Base-by-base conservation (phyloP, 1,284 basidiomycete genomes). In the Microbotryum silenes-acaulis region DNA sequence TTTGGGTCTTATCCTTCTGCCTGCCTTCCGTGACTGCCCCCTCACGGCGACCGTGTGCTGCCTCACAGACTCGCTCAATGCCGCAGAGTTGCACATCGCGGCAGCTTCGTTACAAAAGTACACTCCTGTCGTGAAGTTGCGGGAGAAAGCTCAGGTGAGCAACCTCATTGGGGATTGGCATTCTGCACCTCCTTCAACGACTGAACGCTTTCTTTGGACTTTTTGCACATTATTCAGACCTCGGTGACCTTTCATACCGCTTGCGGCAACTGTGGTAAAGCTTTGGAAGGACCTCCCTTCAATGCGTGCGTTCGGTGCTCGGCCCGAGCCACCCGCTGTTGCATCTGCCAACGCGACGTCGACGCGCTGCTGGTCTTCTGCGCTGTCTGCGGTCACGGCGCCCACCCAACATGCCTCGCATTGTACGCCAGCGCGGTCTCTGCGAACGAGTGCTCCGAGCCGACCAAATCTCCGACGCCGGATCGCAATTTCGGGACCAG, bases 181-280 rank as follows among this genome's bases (percentile, higher is more conserved):
- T 42, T 42, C 37, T 10, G 16, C 37, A 42, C 37, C 33, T 18
- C 12, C 44, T 37, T 16, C 14, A 2, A 2, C 18, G 12, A 18
- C 25, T 29, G 21, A 46, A 6, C 25, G 7, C 27, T 33, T 31
- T 2, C 37, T n/a, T 21, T 42, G 27, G 3, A 6, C 5, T n/a
- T 2, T 27, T 14, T 18, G 42, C 51, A n/a, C 56, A 52, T 47
- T n/a, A 1, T 25, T 8, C 57, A 69, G 66, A 65, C 63, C 42
- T 59, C 59, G 12, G 66, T 69, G 57, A 58, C 61, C 27, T 59
- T 63, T 20, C 68, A 69, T 54, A 67, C 58, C 1, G 53, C 68
- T 1, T 69, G 68, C 47, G 68, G 65, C 2, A 29, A 57, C 1
- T 69, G 68, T 25, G 65, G 65, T 9, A 67, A 67, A 47, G 61